Base-by-base conservation (phyloP, 2,329 filamentous ascomycete species). In the Stemphylium lycopersici region DNA sequence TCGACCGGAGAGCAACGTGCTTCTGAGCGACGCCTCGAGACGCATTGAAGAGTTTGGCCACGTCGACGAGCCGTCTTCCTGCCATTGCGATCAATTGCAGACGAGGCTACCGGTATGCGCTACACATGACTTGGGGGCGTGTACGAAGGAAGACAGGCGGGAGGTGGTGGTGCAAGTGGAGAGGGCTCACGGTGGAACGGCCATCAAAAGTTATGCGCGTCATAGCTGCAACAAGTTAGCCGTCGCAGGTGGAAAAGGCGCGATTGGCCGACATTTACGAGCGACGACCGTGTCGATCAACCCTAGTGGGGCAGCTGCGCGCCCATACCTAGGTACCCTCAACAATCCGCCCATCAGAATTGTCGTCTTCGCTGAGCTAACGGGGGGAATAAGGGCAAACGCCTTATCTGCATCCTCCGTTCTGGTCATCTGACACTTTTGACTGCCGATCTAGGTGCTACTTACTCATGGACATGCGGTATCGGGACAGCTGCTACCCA, bases 1-100 rank as follows among this genome's bases (percentile, higher is more conserved):
- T 80, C 48, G 81, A 78, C 18, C 85, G 84, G 43, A 88, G 80
- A 37, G 77, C 77, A 52, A 86, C 73, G 68, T 88, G 86, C 71
- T 86, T 77, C 60, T 77, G 77, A 6, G 78, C 78, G 56, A 82
- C 68, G 31, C 76, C 71, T 59, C 71, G 72, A 47, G 78, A 75
- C 57, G 78, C 79, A 72, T 84, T 75, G 76, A 80, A 67, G 40
- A 82, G 71, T 65, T 77, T 80, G 38, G 80, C 79, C 52, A 76
- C 81, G 62, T 83, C 81, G 16, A 83, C 73, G 49, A 83, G 73
- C 61, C 80, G 76, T 63, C 79, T 78, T 55, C 80, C 79, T 66
- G 81, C 79, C 81, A 83, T 83, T 72, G 65, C 55, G 53, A 52
- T 51, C 11, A 41, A 38, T 29, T 38, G 22, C 16, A 37, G 24